Evolutionary conservation across 225 moss, liverwort and hornwort species (phyloP).

Genomic region (Antitrichia curtipendula): DNA sequence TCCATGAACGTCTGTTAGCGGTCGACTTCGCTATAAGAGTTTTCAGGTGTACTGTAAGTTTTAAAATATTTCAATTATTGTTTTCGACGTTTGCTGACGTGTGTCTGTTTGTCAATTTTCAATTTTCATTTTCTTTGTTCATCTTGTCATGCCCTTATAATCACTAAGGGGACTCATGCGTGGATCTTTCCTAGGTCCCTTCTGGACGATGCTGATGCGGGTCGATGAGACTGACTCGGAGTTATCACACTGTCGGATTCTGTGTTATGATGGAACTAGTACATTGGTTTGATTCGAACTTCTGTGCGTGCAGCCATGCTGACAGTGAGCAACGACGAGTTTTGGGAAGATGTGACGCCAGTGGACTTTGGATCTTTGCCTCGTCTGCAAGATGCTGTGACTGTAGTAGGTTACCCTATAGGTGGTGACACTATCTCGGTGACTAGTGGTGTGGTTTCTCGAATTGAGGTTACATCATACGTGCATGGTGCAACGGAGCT

Average conservation of each 20-base stretch:
- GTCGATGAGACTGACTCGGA: background rate
- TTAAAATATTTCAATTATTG: background rate
- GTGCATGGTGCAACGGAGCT: slow-evolving; percentile 98
- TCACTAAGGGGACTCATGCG: background rate
- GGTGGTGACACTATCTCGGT: slow-evolving; percentile 98
- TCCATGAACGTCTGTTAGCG: background rate
- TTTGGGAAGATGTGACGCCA: slow-evolving; percentile 93
- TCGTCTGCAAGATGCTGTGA: slow-evolving; percentile 97
- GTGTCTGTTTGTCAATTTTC: background rate
- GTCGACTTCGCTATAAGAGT: background rate
- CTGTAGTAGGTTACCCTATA: slow-evolving; percentile 96
- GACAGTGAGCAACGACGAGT: slow-evolving; percentile 80
- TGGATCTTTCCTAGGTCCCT: background rate
- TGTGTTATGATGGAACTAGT: background rate
- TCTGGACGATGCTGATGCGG: background rate
- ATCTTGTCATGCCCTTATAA: background rate
- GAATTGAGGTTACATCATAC: slow-evolving; percentile 98
- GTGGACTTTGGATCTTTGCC: slow-evolving; percentile 89
- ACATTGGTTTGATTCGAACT: background rate
- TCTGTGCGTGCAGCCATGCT: slow-evolving; percentile 69
- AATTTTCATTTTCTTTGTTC: background rate
- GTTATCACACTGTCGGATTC: background rate
- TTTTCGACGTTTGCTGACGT: background rate
- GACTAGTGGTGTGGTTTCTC: slow-evolving; percentile 97
- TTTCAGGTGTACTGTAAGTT: background rate